A percentile compares a stretch with the other conserved stretches of the same genome.
phyloP scores from a whole-genome alignment of 1,284 basidiomycete genomes.

The Amylostereum areolatum region DNA sequence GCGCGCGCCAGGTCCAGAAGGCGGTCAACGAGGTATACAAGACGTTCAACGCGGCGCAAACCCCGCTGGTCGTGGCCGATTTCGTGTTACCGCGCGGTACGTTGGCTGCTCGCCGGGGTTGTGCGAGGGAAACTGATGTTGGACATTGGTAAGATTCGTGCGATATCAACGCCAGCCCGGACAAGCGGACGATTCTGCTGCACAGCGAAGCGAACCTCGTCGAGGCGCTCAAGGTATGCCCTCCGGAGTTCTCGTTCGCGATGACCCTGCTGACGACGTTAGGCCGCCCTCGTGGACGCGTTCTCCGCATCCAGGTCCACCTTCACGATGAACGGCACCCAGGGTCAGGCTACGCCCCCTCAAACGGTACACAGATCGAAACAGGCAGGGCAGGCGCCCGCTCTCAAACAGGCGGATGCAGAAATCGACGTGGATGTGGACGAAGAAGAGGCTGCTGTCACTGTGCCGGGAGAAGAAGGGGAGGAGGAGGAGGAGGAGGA shows the following conservation, averaged over 20 bases:
- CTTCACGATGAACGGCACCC: conserved; percentile 43
- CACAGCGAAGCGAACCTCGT: conserved; percentile 86
- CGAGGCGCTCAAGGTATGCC: conserved; percentile 66
- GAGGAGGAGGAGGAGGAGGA: no score
- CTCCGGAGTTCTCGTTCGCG: neutral
- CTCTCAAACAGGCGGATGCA: neutral
- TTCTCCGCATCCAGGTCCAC: conserved; percentile 45
- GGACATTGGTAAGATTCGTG: conserved; percentile 55
- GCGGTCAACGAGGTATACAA: conserved; percentile 89
- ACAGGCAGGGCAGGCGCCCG: conserved; percentile 3
- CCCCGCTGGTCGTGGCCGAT: conserved; percentile 82
- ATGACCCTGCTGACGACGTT: neutral
- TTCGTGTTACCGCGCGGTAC: conserved; percentile 74
- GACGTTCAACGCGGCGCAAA: conserved; percentile 75
- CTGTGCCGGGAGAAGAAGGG: no score
- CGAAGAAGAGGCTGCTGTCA: no score
- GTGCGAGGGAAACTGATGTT: neutral
- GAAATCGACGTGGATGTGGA: no score
- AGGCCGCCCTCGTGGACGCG: conserved; percentile 1
- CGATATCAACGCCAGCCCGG: conserved; percentile 96
- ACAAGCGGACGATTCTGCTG: conserved; percentile 92
- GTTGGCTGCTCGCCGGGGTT: conserved; percentile 30
- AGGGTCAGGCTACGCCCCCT: conserved; percentile 8
- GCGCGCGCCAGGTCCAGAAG: conserved; percentile 59
- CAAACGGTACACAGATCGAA: conserved; percentile 3